Evolutionary conservation across 2,329 filamentous ascomycete species (phyloP), one percentile per base, ranked within the genome.

Genomic region (Lizonia empirigonia): DNA sequence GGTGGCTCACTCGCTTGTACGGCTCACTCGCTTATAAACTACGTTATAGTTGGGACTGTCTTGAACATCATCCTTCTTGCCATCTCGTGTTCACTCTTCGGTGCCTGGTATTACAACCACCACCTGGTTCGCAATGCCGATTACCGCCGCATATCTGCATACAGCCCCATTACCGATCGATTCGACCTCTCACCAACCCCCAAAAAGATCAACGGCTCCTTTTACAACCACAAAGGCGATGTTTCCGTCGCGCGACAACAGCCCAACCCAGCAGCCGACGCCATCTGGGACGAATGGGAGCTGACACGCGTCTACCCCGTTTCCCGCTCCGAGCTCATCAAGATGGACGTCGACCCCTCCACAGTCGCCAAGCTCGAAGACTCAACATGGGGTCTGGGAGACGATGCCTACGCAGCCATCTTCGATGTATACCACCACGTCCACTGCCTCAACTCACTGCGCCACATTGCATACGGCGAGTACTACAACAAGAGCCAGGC

Each of bases 351-450:
- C 22, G 44, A 55, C 29, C 51, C 48, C 5, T 15, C 16, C 15
- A 55, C 45, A 7, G 48, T 47, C 6, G 40, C 48, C 10, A 49
- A 50, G 19, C 40, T 58, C 7, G 45, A 50, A 18, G 44, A 59
- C 13, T 24, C 46, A 5, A 44, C 39, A 6, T 55, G 40, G 40
- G 50, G 53, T 12, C 35, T 58, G n/a, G 55, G 55, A 8, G 42
- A 51, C 32, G 50, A 59, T 29, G 45, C 52, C 3, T 56, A 59
- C 22, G 56, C 56, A 1, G 27, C 56, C 1, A 56, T 53, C 20
- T 56, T 56, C 26, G 56, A 59, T 19, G 46, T 52, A 6, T 56
- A 59, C 19, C 56, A 59, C 32, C 53, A 59, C 19, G n/a, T 56
- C 2, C 56, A 59, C 34, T 59, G 56, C 19, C 35, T 59, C 12